Conservation (phyloP, 2,329 filamentous ascomycete species). For the Pseudogymnoascus sp. region DNA sequence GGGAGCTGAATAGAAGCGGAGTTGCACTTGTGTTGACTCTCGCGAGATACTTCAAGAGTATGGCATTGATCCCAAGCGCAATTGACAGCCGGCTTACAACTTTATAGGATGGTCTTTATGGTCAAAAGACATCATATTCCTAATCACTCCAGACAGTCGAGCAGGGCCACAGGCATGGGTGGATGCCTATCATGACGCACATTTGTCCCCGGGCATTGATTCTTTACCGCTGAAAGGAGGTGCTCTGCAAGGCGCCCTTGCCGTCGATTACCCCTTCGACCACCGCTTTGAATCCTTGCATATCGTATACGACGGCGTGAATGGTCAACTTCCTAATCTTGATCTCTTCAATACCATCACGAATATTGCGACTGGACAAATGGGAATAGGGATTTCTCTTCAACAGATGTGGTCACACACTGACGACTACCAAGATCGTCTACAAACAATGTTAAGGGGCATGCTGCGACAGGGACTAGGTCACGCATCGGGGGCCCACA, state of each 20-base stretch:
- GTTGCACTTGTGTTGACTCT: slow-evolving; percentile 80
- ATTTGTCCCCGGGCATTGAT: slow-evolving; percentile 62
- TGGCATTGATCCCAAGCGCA: slow-evolving; percentile 16
- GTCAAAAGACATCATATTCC: slow-evolving; percentile 96
- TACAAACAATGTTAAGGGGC: slow-evolving; percentile 82
- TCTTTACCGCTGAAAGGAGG: slow-evolving; percentile 84
- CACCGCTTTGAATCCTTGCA: slow-evolving; percentile 81
- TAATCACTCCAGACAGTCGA: slow-evolving; percentile 81
- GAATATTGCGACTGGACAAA: slow-evolving; percentile 79
- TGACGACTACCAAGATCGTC: slow-evolving; percentile 70
- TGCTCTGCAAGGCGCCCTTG: slow-evolving; percentile 83
- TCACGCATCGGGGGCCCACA: slow-evolving; percentile 83
- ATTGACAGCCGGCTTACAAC: slow-evolving; percentile 11
- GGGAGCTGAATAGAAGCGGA: slow-evolving; percentile 74
- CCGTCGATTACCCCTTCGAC: slow-evolving; percentile 86
- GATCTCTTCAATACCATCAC: slow-evolving; percentile 94
- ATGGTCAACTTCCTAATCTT: slow-evolving; percentile 90
- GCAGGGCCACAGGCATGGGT: slow-evolving; percentile 94
- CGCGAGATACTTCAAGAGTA: slow-evolving; percentile 87
- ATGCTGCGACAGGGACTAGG: slow-evolving; percentile 90
- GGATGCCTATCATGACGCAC: slow-evolving; percentile 90
- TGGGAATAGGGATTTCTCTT: slow-evolving; percentile 76
- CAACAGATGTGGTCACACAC: slow-evolving; percentile 78
- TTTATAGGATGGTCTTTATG: slow-evolving; percentile 78
- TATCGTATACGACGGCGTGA: slow-evolving; percentile 89